Percentiles rank a stretch among this genome's conserved stretches.
Evolutionary conservation across 192 early-diverging fungal genomes (phyloP).

Genomic region (Chytriomyces sp.): DNA sequence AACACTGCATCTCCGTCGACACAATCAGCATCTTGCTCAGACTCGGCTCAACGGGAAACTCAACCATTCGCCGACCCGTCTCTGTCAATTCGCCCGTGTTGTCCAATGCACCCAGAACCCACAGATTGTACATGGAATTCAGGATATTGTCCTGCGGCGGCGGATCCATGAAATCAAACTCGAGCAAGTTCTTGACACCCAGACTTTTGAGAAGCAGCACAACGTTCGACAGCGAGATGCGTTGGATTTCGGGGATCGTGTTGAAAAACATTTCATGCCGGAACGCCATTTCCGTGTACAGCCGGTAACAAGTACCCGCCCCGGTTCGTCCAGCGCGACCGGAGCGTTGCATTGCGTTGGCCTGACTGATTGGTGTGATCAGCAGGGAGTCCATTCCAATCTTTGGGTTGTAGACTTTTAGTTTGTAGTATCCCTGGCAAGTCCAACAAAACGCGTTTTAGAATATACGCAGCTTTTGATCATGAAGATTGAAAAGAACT

Average conservation of each 20-base stretch:
- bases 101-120: constrained; percentile 90
- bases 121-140: constrained; percentile 93
- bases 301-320: constrained; percentile 87
- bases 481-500: not conserved
- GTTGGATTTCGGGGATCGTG: constrained; percentile 95
- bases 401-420: constrained; percentile 93
- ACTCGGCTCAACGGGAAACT: constrained; percentile 92
- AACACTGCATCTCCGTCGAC: constrained; percentile 84
- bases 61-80: constrained; percentile 91
- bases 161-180: constrained; percentile 99
- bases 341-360: constrained; percentile 92
- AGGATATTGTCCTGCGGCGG: constrained; percentile 93
- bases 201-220: constrained; percentile 92
- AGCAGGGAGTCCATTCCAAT: constrained; percentile 94
- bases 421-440: constrained; percentile 73
- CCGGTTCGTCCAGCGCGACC: constrained; percentile 97
- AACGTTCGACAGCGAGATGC: constrained; percentile 88
- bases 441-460: too few relatives aligned
- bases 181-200: constrained; percentile 89
- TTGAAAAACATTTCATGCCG: constrained; percentile 91
- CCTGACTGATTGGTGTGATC: constrained; percentile 94
- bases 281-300: constrained; percentile 94
- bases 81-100: constrained; percentile 90
- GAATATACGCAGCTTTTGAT: not conserved
- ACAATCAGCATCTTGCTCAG: constrained; percentile 92